A percentile compares a stretch with the other conserved stretches of the same genome.
Conservation (phyloP, 805 yeast species). For the Debaryomyces tyrocola region DNA sequence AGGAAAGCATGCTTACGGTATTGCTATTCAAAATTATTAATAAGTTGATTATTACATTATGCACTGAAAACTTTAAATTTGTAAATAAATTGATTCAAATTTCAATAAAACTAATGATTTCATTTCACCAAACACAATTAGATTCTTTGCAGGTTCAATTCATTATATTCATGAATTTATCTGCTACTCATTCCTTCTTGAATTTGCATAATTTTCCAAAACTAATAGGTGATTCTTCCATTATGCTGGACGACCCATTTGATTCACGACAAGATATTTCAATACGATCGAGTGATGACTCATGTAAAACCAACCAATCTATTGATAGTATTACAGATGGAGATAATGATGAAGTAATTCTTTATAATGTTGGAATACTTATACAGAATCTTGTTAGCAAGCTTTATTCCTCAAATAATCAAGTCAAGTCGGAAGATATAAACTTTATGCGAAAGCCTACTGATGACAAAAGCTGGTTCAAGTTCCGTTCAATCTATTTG, state of each 20-base stretch:
- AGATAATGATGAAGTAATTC: conserved; percentile 6
- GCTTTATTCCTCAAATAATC: conserved; percentile 9
- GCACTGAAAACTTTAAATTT: conserved; percentile 38
- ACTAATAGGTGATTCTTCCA: conserved; percentile 3
- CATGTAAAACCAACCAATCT: neutral
- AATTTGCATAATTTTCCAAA: conserved; percentile 21
- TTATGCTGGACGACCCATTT: neutral
- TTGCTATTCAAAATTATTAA: conserved; percentile 45
- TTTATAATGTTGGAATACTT: conserved; percentile 21
- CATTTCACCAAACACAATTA: conserved; percentile 40
- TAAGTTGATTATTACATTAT: conserved; percentile 39
- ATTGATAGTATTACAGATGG: conserved; percentile 8
- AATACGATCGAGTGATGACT: neutral
- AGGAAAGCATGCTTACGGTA: conserved; percentile 24
- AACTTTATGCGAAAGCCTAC: conserved; percentile 1
- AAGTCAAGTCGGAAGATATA: conserved; percentile 13
- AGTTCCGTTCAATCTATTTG: conserved; percentile 21
- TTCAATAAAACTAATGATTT: conserved; percentile 36
- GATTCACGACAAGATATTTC: neutral
- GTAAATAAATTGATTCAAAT: conserved; percentile 38
- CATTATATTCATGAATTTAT: conserved; percentile 44
- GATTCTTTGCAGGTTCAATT: conserved; percentile 45
- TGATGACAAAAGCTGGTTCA: conserved; percentile 22
- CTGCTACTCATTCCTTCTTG: conserved; percentile 38
- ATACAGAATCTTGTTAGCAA: conserved; percentile 21